Evolutionary conservation across 768 basidiomycete species (phyloP).

Genomic region (Pholiota microspora): DNA sequence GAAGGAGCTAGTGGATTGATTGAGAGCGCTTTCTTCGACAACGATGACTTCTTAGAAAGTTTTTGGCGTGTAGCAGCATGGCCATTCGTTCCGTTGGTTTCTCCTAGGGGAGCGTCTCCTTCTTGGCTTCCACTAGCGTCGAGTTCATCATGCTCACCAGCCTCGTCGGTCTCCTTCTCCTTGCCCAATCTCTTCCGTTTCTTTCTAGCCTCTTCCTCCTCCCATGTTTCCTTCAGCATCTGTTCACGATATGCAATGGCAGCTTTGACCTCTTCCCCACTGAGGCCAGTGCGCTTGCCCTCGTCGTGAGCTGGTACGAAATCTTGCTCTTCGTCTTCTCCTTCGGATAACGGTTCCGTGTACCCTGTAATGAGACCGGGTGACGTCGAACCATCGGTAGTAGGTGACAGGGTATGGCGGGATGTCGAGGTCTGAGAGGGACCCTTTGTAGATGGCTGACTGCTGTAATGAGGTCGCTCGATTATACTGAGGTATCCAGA

Average conservation of each 20-base stretch:
- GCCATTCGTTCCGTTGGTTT: conserved; percentile 10
- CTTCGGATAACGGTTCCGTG: conserved; percentile 91
- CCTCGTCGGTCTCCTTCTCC: conserved; percentile 23
- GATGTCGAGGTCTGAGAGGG: conserved; percentile 19
- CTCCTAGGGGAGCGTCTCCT: conserved; percentile 25
- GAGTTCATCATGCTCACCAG: conserved; percentile 4
- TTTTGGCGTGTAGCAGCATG: conserved; percentile 39
- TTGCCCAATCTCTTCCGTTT: conserved; percentile 23
- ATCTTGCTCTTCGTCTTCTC: conserved; percentile 80
- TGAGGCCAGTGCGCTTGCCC: conserved; percentile 74
- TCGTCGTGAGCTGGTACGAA: conserved; percentile 77
- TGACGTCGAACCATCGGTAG: conserved; percentile 43
- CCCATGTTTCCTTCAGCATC: conserved; percentile 54
- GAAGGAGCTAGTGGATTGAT: conserved; percentile 89
- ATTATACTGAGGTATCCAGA: conserved; percentile 72
- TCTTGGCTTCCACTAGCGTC: conserved; percentile 9
- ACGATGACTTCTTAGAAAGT: conserved; percentile 25
- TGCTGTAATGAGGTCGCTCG: conserved; percentile 62
- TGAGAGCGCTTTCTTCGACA: conserved; percentile 40
- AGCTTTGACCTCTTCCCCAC: conserved; percentile 70
- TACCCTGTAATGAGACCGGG: conserved; percentile 43
- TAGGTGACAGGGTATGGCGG: conserved; percentile 10
- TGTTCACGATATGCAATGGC: conserved; percentile 86
- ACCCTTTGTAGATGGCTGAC: conserved; percentile 40
- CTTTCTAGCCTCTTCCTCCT: conserved; percentile 23